phyloP scores from a whole-genome alignment of 2,329 filamentous ascomycete species.

The Aspergillus viridinutans region DNA sequence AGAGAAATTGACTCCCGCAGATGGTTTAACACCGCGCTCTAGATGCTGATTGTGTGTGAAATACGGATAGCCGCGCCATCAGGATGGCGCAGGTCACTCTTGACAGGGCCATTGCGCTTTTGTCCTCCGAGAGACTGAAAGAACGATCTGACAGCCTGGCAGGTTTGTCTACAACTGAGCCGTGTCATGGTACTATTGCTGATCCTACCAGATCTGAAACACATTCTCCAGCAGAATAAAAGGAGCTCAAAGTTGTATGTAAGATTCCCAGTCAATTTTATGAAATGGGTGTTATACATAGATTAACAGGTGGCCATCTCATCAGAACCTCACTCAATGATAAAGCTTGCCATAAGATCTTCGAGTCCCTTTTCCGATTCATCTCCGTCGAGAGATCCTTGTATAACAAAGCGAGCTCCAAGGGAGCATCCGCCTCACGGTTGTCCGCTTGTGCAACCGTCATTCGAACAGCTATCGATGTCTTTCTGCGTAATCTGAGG shows the following conservation, averaged over 20 bases:
- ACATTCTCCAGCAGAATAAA: slow-evolving; percentile 53
- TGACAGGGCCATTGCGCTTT: slow-evolving; percentile 37
- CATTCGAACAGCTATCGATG: slow-evolving; percentile 66
- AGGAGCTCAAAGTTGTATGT: slow-evolving; percentile 36
- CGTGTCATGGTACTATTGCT: neutral
- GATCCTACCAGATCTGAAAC: slow-evolving; percentile 46
- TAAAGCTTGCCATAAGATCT: slow-evolving; percentile 74
- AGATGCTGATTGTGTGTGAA: neutral
- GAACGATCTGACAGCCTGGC: slow-evolving; percentile 50
- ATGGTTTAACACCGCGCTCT: neutral
- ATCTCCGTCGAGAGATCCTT: slow-evolving; percentile 65
- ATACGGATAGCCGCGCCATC: neutral
- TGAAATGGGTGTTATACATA: neutral
- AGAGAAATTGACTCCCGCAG: neutral
- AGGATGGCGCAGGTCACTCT: slow-evolving; percentile 43
- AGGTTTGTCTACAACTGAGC: slow-evolving; percentile 26
- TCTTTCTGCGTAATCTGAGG: slow-evolving; percentile 64
- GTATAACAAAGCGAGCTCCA: slow-evolving; percentile 54
- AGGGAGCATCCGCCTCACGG: slow-evolving; percentile 50
- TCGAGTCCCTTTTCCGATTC: slow-evolving; percentile 73
- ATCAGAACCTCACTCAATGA: slow-evolving; percentile 56
- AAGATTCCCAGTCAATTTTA: neutral
- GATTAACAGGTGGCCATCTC: slow-evolving; percentile 11
- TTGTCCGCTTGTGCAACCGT: slow-evolving; percentile 67
- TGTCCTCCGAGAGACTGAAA: slow-evolving; percentile 42